A percentile compares a stretch with the other conserved stretches of the same genome.
These are phyloP conservation scores for Lepidium africanum DNA, from an alignment of 345 rosid genomes.

Conservation along the genomic window DNA sequence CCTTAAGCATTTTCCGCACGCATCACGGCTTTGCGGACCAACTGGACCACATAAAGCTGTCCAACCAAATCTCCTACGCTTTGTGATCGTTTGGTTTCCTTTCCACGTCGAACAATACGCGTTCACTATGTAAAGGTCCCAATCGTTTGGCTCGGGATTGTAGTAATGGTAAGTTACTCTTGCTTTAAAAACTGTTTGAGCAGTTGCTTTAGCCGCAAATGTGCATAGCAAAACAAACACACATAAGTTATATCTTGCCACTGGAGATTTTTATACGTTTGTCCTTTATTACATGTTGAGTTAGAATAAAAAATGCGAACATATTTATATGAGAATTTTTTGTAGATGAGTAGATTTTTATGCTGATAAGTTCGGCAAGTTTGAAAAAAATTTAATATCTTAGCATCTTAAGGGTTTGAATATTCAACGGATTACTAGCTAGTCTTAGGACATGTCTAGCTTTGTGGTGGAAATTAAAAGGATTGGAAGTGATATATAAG, in stretches of 20 bases:
- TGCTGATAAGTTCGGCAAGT: background rate
- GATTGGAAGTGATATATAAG: background rate
- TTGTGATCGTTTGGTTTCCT: conserved; percentile 35
- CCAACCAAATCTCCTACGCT: conserved; percentile 50
- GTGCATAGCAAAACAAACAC: conserved; percentile 12
- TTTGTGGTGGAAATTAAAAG: background rate
- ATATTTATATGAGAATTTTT: background rate
- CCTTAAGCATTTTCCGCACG: conserved; percentile 47
- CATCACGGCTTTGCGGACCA: conserved; percentile 35
- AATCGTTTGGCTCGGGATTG: conserved; percentile 35
- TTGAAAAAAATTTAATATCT: background rate
- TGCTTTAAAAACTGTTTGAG: conserved; percentile 41
- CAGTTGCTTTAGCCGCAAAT: conserved; percentile 19
- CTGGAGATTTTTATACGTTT: background rate
- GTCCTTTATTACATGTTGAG: background rate
- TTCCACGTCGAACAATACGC: conserved; percentile 53
- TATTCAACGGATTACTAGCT: conserved; percentile 1
- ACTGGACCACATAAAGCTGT: conserved; percentile 56
- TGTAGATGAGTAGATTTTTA: background rate
- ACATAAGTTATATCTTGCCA: conserved; percentile 1
- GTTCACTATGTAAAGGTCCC: conserved; percentile 41
- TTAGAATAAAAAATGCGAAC: background rate
- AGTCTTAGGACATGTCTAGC: background rate
- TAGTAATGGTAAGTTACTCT: conserved; percentile 46
- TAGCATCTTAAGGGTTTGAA: background rate